phyloP scores from a whole-genome alignment of 2,329 filamentous ascomycete genomes.

The Aspergillus puulaauensis region DNA sequence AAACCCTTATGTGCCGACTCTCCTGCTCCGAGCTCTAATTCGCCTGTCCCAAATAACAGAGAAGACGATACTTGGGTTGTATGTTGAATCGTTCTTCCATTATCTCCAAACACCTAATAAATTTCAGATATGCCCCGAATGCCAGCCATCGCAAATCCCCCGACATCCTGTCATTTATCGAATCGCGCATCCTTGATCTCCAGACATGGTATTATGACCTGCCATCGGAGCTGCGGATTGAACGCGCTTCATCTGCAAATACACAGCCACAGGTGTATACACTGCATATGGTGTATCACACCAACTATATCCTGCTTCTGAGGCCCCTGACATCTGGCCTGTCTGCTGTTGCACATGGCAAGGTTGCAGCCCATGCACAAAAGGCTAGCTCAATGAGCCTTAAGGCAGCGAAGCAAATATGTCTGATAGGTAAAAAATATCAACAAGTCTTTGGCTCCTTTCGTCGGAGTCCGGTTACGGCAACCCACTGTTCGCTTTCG shows the following conservation, averaged over 20 bases:
- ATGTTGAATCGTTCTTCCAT: neutral
- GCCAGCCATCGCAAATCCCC: neutral
- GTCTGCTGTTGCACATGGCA: neutral
- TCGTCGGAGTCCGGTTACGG: constrained; percentile 34
- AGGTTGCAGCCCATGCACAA: neutral
- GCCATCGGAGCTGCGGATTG: neutral
- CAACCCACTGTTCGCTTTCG: constrained; percentile 37
- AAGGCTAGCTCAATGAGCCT: neutral
- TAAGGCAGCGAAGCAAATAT: constrained; percentile 17
- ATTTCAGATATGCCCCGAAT: neutral
- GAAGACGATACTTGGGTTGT: neutral
- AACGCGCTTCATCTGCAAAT: neutral
- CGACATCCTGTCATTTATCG: neutral
- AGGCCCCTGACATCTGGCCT: neutral
- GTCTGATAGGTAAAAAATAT: constrained; percentile 30
- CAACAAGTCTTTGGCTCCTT: constrained; percentile 35
- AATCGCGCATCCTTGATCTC: neutral
- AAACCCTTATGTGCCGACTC: neutral
- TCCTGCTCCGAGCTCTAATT: neutral
- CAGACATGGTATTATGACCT: neutral
- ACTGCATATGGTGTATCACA: neutral
- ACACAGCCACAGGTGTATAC: neutral
- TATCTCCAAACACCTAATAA: neutral
- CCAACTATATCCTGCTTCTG: neutral
- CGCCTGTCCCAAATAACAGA: neutral